phyloP scores from a whole-genome alignment of 2,329 filamentous ascomycete species.

The Fusarium burgessii region DNA sequence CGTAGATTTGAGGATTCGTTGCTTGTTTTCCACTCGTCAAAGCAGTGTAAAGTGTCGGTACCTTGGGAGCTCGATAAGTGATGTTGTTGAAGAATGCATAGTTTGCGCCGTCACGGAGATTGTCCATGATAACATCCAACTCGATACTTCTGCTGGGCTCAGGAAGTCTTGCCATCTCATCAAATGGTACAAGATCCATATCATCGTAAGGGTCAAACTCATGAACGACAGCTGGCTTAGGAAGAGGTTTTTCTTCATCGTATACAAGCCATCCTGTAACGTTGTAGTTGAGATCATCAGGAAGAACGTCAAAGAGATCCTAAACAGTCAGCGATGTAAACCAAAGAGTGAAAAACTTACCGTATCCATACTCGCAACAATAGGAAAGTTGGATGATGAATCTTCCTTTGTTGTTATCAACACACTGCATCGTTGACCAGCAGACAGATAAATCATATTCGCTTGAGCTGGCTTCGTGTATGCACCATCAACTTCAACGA shows the following conservation, averaged over 20 bases:
- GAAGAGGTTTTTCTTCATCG: slow-evolving; percentile 59
- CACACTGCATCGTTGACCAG: slow-evolving; percentile 75
- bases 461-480: slow-evolving; percentile 72
- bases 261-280: slow-evolving; percentile 75
- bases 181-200: slow-evolving; percentile 75
- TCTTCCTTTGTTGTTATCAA: slow-evolving; percentile 72
- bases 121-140: slow-evolving; percentile 72
- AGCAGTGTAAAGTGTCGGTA: slow-evolving; percentile 83
- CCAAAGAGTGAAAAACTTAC: slow-evolving; percentile 50
- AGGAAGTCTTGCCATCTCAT: slow-evolving; percentile 70
- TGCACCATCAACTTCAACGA: slow-evolving; percentile 80
- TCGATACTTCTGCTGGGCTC: slow-evolving; percentile 73
- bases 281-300: slow-evolving; percentile 75
- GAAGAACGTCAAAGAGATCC: slow-evolving; percentile 76
- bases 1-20: slow-evolving; percentile 72
- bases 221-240: slow-evolving; percentile 66
- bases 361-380: slow-evolving; percentile 77
- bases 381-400: slow-evolving; percentile 71
- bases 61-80: slow-evolving; percentile 79
- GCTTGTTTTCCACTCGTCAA: slow-evolving; percentile 72
- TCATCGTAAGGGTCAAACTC: slow-evolving; percentile 80
- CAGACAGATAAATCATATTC: slow-evolving; percentile 73
- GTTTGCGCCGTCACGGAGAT: slow-evolving; percentile 70
- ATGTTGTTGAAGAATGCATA: slow-evolving; percentile 80
- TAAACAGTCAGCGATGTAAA: slow-evolving; percentile 44